A percentile compares a stretch with the other conserved stretches of the same genome.
These are phyloP conservation scores for Taxawa tesnikishii DNA, from an alignment of 2,329 filamentous ascomycete genomes.

Conservation along the genomic window DNA sequence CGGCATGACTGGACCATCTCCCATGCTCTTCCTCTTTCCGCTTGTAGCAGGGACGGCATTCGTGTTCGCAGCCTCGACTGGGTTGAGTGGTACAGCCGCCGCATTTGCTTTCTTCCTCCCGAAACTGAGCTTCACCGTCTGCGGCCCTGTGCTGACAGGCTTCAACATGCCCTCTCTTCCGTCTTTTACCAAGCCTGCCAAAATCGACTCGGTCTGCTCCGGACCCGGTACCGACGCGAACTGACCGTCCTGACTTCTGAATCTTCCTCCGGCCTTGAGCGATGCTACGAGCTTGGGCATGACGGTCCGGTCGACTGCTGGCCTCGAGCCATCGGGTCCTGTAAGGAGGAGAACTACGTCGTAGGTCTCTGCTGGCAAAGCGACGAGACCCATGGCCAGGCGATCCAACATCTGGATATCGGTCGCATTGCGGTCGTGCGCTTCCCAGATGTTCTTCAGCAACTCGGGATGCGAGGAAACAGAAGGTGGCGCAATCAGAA, in stretches of 20 bases:
- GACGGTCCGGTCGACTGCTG: slow-evolving; percentile 56
- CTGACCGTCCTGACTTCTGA: slow-evolving; percentile 57
- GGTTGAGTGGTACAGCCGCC: slow-evolving; percentile 23
- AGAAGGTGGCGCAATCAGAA: slow-evolving; percentile 83
- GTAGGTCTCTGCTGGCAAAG: slow-evolving; percentile 66
- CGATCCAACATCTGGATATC: slow-evolving; percentile 98
- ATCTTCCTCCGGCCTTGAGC: slow-evolving; percentile 54
- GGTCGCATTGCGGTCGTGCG: slow-evolving; percentile 62
- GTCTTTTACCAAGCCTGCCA: slow-evolving; percentile 60
- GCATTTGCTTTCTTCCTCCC: slow-evolving; percentile 44
- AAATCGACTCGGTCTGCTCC: slow-evolving; percentile 65
- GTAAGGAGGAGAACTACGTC: slow-evolving; percentile 75
- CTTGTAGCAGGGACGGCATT: slow-evolving; percentile 11
- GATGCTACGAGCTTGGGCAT: slow-evolving; percentile 58
- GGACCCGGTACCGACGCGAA: slow-evolving; percentile 33
- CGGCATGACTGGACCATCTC: slow-evolving; percentile 29
- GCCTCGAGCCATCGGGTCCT: slow-evolving; percentile 56
- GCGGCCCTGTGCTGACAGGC: slow-evolving; percentile 17
- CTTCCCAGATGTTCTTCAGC: slow-evolving; percentile 56
- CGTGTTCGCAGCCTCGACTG: slow-evolving; percentile 17
- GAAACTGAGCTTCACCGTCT: slow-evolving; percentile 42
- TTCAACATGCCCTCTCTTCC: slow-evolving; percentile 59
- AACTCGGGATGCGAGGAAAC: slow-evolving; percentile 74
- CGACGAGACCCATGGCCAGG: slow-evolving; percentile 66
- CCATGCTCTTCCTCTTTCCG: slow-evolving; percentile 21